Conservation (phyloP, 2,329 filamentous ascomycete genomes). For the Zopfia rhizophila region DNA sequence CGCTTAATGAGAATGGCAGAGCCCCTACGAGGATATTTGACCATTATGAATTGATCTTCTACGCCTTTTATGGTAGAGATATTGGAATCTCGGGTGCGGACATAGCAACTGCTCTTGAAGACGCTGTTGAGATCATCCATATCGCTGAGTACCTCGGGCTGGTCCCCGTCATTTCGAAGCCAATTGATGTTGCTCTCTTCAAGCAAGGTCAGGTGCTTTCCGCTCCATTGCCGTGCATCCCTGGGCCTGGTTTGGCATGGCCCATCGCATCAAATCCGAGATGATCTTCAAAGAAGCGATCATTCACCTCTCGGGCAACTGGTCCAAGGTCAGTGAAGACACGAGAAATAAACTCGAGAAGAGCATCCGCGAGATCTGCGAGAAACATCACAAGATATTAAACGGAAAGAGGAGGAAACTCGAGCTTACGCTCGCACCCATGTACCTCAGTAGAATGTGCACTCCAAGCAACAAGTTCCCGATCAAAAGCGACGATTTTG, state of each 20-base stretch:
- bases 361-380: slow-evolving; percentile 37
- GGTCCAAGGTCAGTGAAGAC: slow-evolving; percentile 35
- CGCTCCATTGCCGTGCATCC: slow-evolving; percentile 56
- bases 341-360: no score
- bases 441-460: slow-evolving; percentile 42
- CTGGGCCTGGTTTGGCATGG: slow-evolving; percentile 58
- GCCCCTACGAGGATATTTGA: slow-evolving; percentile 39
- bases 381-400: slow-evolving; percentile 42
- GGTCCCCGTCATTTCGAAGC: slow-evolving; percentile 53
- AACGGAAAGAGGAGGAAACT: slow-evolving; percentile 38
- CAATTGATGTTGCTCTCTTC: slow-evolving; percentile 60
- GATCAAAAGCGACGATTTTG: slow-evolving; percentile 56
- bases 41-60: slow-evolving; percentile 58
- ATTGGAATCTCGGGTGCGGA: slow-evolving; percentile 53
- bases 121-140: slow-evolving; percentile 54
- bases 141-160: slow-evolving; percentile 60
- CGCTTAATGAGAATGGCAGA: slow-evolving; percentile 50
- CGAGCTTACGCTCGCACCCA: slow-evolving; percentile 33
- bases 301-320: slow-evolving; percentile 57
- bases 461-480: slow-evolving; percentile 39
- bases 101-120: slow-evolving; percentile 52
- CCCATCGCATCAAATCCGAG: slow-evolving; percentile 57
- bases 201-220: slow-evolving; percentile 60
- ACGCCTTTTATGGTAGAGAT: slow-evolving; percentile 58
- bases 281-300: slow-evolving; percentile 58